Evolutionary conservation across 257 asterid species (phyloP).

Genomic region (Dorcoceras hygrometricum): DNA sequence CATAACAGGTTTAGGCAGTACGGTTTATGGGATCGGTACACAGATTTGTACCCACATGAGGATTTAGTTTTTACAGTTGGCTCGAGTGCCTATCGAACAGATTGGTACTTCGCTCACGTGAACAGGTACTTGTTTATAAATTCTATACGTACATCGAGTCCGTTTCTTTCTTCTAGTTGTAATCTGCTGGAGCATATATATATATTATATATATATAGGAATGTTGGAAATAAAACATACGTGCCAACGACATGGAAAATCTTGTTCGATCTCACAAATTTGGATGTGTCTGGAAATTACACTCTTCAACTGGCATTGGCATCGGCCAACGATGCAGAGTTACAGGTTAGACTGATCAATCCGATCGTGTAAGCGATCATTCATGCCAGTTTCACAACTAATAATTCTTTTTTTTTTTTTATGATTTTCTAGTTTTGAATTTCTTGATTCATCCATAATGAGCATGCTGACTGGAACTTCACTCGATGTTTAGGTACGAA

Average conservation of each 20-base stretch:
- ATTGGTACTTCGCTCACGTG: slow-evolving; percentile 90
- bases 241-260: slow-evolving; percentile 80
- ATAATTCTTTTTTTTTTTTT: no score
- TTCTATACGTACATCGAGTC: neutral
- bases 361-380: no score
- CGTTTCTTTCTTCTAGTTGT: neutral
- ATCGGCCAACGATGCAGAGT: slow-evolving; percentile 66
- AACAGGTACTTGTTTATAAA: slow-evolving; percentile 43
- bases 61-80: slow-evolving; percentile 65
- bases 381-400: no score
- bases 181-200: neutral
- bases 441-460: no score
- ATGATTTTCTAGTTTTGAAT: no score
- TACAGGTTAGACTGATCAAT: slow-evolving; percentile 44
- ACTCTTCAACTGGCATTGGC: slow-evolving; percentile 72
- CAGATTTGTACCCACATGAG: slow-evolving; percentile 63
- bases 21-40: slow-evolving; percentile 88
- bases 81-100: slow-evolving; percentile 40
- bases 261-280: slow-evolving; percentile 41
- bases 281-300: slow-evolving; percentile 39
- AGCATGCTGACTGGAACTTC: neutral
- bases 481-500: slow-evolving; percentile 37
- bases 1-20: slow-evolving; percentile 65
- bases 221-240: slow-evolving; percentile 49
- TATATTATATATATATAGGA: no score